These are phyloP conservation scores for Lasiosphaeriaceae sp. DNA, from an alignment of 495 filamentous ascomycete genomes.

Conservation along the genomic window DNA sequence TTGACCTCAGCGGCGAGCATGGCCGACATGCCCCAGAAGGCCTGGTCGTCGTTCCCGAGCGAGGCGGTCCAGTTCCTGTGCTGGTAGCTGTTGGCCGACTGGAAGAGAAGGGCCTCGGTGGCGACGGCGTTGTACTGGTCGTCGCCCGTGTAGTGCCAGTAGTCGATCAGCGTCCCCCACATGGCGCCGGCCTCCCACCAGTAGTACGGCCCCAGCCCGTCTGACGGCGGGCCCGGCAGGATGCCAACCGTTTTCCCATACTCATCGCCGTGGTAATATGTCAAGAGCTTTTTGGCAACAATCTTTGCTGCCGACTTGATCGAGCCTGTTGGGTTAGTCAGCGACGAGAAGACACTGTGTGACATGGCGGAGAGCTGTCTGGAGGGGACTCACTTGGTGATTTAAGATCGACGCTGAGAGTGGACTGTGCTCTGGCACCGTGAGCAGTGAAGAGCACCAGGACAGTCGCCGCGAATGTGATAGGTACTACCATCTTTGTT, in stretches of 20 bases:
- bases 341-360: neutral
- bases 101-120: conserved; percentile 52
- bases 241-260: conserved; percentile 51
- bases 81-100: conserved; percentile 62
- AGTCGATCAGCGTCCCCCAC: conserved; percentile 65
- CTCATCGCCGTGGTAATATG: conserved; percentile 60
- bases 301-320: conserved; percentile 24
- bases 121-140: conserved; percentile 55
- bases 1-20: conserved; percentile 64
- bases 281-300: conserved; percentile 50
- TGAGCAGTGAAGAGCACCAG: conserved; percentile 5
- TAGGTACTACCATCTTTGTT: conserved; percentile 5
- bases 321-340: conserved; percentile 17
- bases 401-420: conserved; percentile 9
- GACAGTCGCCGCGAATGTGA: conserved; percentile 3
- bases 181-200: conserved; percentile 80
- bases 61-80: conserved; percentile 58
- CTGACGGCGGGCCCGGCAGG: conserved; percentile 34
- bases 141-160: conserved; percentile 66
- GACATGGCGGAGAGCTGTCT: no score
- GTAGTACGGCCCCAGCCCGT: conserved; percentile 30
- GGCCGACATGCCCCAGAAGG: conserved; percentile 64
- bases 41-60: conserved; percentile 67
- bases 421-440: neutral
- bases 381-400: neutral